Base-by-base conservation (phyloP, 1,284 basidiomycete genomes). In the Leccinum ponderosum region DNA sequence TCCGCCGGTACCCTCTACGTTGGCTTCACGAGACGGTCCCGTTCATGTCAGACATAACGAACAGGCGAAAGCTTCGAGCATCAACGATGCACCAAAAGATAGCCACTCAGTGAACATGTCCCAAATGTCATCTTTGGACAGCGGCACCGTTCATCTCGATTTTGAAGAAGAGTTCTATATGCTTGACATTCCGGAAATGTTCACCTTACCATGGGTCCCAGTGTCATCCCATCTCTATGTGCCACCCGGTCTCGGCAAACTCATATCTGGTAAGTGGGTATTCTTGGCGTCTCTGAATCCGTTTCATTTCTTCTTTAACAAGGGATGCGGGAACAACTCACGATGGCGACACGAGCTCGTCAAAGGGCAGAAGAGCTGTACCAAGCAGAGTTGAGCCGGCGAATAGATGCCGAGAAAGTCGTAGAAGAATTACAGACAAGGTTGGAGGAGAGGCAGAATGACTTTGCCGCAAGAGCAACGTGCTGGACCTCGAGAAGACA, bases 271-370 rank as follows among this genome's bases (percentile, higher is more conserved):
- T 79, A 59, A 54, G 73, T 51, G 22, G 35, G 6, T 42, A 25
- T 55, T 9, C 22, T 59, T 59, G 25, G 31, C n/a, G 35, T 39
- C n/a, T 53, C 17, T 3, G 50, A 39, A 22, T 47, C 48, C 31
- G 56, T 27, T 56, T 61, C n/a, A 73, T 56, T 22, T 22, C 4
- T 14, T 14, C 57, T n/a, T 47, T 55, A 17, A 54, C 56, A 63
- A 75, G 77, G 69, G 61, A 79, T 78, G 78, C 75, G 67, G 50
- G 72, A 65, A 60, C 70, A 76, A 37, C 66, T 78, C 37, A 58
- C 59, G 15, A 60, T 68, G 35, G 72, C 78, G 56, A 66, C 65
- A 22, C 69, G 63, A 50, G 74, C 73, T 55, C 77, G 77, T 35
- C 68, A 58, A 44, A 70, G 68, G 42, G 74, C 71, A 1, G 77